Evolutionary conservation across 192 early-diverging fungal genomes (phyloP).

Genomic region (Coemansia asiatica): DNA sequence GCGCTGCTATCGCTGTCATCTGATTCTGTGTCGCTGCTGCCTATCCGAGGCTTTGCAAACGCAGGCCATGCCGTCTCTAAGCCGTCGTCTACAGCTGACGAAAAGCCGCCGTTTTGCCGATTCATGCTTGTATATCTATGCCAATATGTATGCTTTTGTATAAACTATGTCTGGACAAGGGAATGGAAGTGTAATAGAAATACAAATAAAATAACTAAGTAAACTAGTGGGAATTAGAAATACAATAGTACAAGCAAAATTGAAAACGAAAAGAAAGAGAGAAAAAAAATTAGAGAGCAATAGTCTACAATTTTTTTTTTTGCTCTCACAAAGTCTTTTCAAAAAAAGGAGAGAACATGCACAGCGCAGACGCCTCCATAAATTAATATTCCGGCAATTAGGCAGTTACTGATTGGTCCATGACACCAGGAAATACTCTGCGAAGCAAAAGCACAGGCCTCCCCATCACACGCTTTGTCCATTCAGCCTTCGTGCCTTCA

Average conservation of each 20-base stretch:
- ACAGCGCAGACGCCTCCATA: background rate
- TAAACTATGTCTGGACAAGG: background rate
- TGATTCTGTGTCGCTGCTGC: background rate
- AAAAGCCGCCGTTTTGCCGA: background rate
- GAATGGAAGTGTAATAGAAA: background rate
- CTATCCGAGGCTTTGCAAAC: conserved; percentile 2
- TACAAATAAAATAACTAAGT: no score
- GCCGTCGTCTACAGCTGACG: background rate
- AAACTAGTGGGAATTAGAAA: no score
- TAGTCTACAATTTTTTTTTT: background rate
- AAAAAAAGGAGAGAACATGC: background rate
- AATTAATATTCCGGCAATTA: background rate
- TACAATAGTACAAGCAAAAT: no score
- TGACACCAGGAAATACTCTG: background rate
- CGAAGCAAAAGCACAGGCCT: background rate
- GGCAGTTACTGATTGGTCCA: conserved; percentile 5
- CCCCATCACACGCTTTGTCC: background rate
- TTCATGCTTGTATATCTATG: background rate
- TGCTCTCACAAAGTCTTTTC: background rate
- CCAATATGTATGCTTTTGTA: no score
- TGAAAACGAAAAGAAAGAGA: background rate
- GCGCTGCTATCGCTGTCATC: conserved; percentile 5
- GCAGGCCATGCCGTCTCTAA: background rate
- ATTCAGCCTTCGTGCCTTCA: no score
- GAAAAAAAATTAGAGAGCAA: background rate